Evolutionary conservation across 768 basidiomycete species (phyloP).

Genomic region (Paxillus involutus): DNA sequence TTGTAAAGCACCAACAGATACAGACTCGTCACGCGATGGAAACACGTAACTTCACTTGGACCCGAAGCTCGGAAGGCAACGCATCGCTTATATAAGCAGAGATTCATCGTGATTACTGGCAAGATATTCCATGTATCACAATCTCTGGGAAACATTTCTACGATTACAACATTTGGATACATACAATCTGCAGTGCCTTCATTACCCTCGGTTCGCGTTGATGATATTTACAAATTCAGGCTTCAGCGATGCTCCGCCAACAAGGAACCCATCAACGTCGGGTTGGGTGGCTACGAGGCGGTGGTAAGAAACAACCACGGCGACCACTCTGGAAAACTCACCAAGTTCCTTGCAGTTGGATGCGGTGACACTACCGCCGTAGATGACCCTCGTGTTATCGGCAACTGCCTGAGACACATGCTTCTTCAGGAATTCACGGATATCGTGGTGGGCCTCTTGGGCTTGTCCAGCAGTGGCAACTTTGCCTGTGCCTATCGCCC

Average conservation of each 20-base stretch:
- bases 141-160: not conserved
- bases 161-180: not conserved
- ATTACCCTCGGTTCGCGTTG: slow-evolving; percentile 53
- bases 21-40: no score
- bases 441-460: slow-evolving; percentile 85
- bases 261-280: slow-evolving; percentile 97
- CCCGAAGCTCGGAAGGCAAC: no score
- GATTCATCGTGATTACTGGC: no score
- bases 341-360: slow-evolving; percentile 86
- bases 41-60: no score
- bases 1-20: not conserved
- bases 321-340: slow-evolving; percentile 37
- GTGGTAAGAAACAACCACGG: not conserved
- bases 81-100: no score
- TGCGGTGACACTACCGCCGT: slow-evolving; percentile 94
- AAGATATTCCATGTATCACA: no score
- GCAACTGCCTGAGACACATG: slow-evolving; percentile 71
- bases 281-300: slow-evolving; percentile 55
- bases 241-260: slow-evolving; percentile 96
- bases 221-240: slow-evolving; percentile 94
- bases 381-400: slow-evolving; percentile 80
- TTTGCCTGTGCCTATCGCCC: slow-evolving; percentile 98
- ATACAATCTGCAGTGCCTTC: not conserved
- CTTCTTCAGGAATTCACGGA: slow-evolving; percentile 70
- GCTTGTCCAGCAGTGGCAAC: slow-evolving; percentile 92